Evolutionary conservation across 2,329 filamentous ascomycete species (phyloP), one percentile per base, ranked within the genome.

Genomic region (Plenodomus tracheiphilus): DNA sequence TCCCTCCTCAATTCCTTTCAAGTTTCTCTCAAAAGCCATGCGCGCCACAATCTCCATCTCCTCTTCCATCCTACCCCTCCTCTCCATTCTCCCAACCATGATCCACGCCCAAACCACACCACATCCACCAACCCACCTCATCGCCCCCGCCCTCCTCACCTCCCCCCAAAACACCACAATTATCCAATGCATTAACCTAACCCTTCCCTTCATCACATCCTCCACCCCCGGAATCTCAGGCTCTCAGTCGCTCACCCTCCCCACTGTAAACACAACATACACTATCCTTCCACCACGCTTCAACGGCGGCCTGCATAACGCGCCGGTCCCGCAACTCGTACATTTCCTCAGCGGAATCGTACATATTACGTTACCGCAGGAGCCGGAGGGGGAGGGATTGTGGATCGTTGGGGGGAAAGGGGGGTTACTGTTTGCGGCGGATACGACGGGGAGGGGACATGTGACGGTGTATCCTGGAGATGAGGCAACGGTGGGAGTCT

Each of bases 101-200:
- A n/a, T n/a, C n/a, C 22, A 25, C 22, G 22, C n/a, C n/a, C 41
- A n/a, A 49, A 50, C n/a, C 49, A 59, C 39, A 22, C 46, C 7
- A 19, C 45, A 9, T 21, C 48, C 13, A 59, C 57, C 39, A 16
- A 61, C 59, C 30, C 61, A 65, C 45, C 60, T 73, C 20, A 68
- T 56, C 2, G 60, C 59, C 7, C 71, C 69, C 8, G 66, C 69
- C 13, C 54, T 73, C 19, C 62, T 70, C 10, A 70, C 69, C 3
- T 61, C 61, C 40, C n/a, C 22, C 16, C 52, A 62, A 13, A 69
- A 70, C 53, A 54, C 56, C 42, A 71, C 70, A 7, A 55, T 53
- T 4, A 60, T 72, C 30, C 61, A 72, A 52, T 74, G 69, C 54
- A 73, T 69, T 69, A 53, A 64, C 18, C 62, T 73, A 41, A 54